Conservation (phyloP, 805 yeast species). For the Metschnikowia sp. region DNA sequence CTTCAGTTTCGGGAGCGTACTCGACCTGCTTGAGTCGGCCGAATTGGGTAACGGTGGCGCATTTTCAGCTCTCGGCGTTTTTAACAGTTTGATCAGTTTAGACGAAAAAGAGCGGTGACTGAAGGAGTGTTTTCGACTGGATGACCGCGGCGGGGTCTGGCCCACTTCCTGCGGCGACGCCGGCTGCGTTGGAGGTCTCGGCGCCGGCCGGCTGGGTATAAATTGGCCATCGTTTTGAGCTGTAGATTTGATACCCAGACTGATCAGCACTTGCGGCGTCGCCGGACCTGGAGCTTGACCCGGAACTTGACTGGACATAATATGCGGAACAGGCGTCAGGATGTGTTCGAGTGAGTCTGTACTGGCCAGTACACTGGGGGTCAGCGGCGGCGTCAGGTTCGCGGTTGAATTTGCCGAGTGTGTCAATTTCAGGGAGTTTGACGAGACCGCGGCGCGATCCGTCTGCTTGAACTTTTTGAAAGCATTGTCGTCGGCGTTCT, state of each 20-base stretch:
- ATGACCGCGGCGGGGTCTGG: constrained; percentile 11
- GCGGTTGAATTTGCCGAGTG: constrained; percentile 23
- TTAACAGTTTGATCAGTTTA: constrained; percentile 30
- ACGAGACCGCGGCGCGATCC: constrained; percentile 6
- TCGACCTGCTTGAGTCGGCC: constrained; percentile 8
- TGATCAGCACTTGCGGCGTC: no score
- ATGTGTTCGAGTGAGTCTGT: constrained; percentile 12
- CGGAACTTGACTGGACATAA: no score
- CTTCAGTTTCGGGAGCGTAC: constrained; percentile 37
- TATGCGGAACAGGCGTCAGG: constrained; percentile 5
- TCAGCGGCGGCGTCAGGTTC: constrained; percentile 29
- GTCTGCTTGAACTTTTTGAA: constrained; percentile 40
- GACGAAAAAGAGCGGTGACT: constrained; percentile 32
- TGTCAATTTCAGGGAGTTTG: neutral
- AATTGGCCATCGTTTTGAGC: constrained; percentile 37
- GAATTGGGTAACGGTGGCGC: constrained; percentile 20
- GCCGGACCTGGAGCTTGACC: no score
- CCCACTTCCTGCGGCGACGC: constrained; percentile 15
- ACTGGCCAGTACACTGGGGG: constrained; percentile 19
- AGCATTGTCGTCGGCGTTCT: constrained; percentile 42
- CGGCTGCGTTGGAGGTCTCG: constrained; percentile 46
- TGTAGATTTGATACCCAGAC: constrained; percentile 1
- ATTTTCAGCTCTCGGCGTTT: constrained; percentile 7
- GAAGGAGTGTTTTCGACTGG: constrained; percentile 6
- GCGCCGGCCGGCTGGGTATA: constrained; percentile 68